Conservation (phyloP, 2,329 filamentous ascomycete species). For the Stagonosporopsis vannaccii region DNA sequence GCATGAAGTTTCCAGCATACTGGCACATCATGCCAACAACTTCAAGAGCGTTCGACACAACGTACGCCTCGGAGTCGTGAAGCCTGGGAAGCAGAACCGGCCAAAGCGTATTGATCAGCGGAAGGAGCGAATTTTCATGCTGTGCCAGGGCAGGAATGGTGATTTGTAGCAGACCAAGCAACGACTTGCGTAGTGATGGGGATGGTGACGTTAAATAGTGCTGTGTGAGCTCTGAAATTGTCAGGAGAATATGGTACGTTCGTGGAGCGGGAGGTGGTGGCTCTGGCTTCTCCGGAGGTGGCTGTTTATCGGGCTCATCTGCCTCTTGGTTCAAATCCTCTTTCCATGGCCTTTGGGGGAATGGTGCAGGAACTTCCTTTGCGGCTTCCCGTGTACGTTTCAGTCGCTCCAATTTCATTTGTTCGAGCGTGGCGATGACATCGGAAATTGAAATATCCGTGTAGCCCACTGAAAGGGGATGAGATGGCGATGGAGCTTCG, state of each 20-base stretch:
- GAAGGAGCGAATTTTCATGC: constrained; percentile 84
- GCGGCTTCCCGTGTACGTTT: constrained; percentile 36
- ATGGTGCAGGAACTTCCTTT: constrained; percentile 25
- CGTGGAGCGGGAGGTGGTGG: constrained; percentile 72
- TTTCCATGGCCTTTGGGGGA: constrained; percentile 47
- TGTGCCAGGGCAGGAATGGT: constrained; percentile 74
- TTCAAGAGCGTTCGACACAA: constrained; percentile 73
- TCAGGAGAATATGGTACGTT: constrained; percentile 80
- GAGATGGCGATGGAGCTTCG: constrained; percentile 10
- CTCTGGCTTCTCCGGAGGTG: constrained; percentile 43
- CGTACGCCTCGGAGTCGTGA: constrained; percentile 70
- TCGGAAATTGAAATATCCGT: constrained; percentile 26
- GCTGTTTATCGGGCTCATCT: constrained; percentile 43
- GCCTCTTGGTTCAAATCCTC: constrained; percentile 40
- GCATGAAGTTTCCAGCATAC: constrained; percentile 81
- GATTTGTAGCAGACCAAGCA: constrained; percentile 78
- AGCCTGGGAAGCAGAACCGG: constrained; percentile 76
- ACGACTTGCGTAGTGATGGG: constrained; percentile 75
- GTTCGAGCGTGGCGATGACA: constrained; percentile 42
- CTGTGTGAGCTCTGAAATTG: constrained; percentile 83
- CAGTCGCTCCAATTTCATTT: constrained; percentile 40
- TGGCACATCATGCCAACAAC: constrained; percentile 73
- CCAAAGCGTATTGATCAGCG: constrained; percentile 90
- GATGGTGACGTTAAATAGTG: constrained; percentile 89
- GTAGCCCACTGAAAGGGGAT: background rate